Conservation (phyloP, 805 yeast species). For the Hanseniaspora taiwanica region DNA sequence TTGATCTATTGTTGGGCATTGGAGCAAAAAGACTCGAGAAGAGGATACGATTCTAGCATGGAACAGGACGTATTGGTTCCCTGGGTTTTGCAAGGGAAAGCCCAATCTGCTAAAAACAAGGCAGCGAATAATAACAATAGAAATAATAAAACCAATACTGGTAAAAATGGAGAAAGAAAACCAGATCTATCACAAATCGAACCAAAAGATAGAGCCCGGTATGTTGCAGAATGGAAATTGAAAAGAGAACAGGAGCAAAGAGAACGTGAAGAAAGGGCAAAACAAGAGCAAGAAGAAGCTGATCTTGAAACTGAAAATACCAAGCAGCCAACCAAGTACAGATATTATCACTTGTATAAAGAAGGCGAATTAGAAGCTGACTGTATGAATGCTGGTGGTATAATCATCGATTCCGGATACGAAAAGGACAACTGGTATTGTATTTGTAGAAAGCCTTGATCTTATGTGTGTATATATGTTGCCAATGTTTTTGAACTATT, state of each 20-base stretch:
- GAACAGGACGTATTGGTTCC: slow-evolving; percentile 92
- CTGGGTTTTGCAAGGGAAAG: slow-evolving; percentile 64
- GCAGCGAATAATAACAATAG: slow-evolving; percentile 13
- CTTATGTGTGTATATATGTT: too few species aligned
- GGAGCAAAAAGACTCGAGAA: slow-evolving; percentile 74
- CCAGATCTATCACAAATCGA: slow-evolving; percentile 18
- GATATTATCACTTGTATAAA: slow-evolving; percentile 80
- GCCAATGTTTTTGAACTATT: too few species aligned
- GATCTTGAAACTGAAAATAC: slow-evolving; percentile 14
- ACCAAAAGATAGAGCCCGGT: slow-evolving; percentile 17
- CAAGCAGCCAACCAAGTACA: slow-evolving; percentile 48
- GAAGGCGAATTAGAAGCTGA: slow-evolving; percentile 74
- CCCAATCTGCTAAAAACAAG: slow-evolving; percentile 23
- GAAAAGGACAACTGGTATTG: slow-evolving; percentile 95
- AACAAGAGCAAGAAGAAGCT: slow-evolving; percentile 9
- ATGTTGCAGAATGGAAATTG: slow-evolving; percentile 19
- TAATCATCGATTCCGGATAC: slow-evolving; percentile 59
- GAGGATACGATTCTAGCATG: slow-evolving; percentile 87
- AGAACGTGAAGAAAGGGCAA: slow-evolving; percentile 10
- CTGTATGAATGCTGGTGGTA: slow-evolving; percentile 57
- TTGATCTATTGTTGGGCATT: slow-evolving; percentile 93
- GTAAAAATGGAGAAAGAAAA: slow-evolving; percentile 8
- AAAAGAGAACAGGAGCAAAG: slow-evolving; percentile 7
- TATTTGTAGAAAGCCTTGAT: slow-evolving; percentile 26
- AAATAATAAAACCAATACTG: slow-evolving; percentile 17